Conservation (phyloP, 306 rosid genomes). For the Trifolium dubium region DNA sequence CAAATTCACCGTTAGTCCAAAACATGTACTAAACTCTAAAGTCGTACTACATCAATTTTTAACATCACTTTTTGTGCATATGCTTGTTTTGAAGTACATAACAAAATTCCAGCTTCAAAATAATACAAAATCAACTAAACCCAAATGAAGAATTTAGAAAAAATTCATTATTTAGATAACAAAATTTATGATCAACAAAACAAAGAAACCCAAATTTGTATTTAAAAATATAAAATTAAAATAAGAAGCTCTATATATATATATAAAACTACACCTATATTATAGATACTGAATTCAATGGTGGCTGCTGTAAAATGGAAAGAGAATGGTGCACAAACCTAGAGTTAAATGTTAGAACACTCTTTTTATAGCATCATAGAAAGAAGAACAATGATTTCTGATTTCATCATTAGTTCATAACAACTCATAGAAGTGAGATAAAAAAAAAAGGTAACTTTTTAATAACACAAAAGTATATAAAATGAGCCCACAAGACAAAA, state of each 20-base stretch:
- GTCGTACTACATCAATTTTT: neutral
- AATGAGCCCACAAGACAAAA: slow-evolving; percentile 78
- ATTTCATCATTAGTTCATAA: slow-evolving; percentile 42
- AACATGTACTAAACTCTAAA: too few relatives aligned
- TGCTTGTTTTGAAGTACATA: neutral
- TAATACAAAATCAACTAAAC: too few relatives aligned
- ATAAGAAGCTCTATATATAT: too few relatives aligned
- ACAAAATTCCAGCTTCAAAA: too few relatives aligned
- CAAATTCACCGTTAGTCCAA: too few relatives aligned
- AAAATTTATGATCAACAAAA: slow-evolving; percentile 42
- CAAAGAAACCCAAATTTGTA: slow-evolving; percentile 8
- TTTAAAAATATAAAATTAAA: neutral
- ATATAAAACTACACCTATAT: slow-evolving; percentile 41
- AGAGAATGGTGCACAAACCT: slow-evolving; percentile 44
- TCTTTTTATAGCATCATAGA: slow-evolving; percentile 42
- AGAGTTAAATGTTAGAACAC: slow-evolving; percentile 52
- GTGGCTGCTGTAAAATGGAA: slow-evolving; percentile 45
- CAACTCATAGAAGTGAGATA: slow-evolving; percentile 9
- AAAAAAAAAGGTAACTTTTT: slow-evolving; percentile 62
- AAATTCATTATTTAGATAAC: slow-evolving; percentile 27
- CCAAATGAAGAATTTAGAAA: slow-evolving; percentile 28
- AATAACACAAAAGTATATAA: slow-evolving; percentile 43
- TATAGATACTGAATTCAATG: slow-evolving; percentile 38
- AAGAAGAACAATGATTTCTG: slow-evolving; percentile 34
- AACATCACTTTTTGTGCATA: slow-evolving; percentile 10